Percentiles rank a stretch among this genome's conserved stretches.
Conservation (phyloP, 2,329 filamentous ascomycete genomes). For the Myriangium duriaei region DNA sequence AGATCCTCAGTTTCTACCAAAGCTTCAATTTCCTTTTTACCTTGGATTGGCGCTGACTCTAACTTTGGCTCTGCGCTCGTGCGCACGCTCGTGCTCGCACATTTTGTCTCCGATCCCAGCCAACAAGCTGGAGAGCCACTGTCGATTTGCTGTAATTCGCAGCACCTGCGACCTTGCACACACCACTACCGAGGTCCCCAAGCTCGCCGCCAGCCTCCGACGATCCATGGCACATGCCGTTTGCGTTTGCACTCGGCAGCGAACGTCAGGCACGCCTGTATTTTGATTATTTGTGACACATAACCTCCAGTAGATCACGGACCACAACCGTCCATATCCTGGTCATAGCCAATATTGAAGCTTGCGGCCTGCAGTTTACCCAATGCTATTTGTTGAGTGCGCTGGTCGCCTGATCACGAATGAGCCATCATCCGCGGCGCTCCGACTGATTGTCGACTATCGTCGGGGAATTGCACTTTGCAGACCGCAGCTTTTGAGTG, state of each 20-base stretch:
- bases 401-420: too few species aligned
- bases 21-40: neutral
- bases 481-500: too few species aligned
- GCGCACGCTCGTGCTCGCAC: neutral
- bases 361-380: too few species aligned
- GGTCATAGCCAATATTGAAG: too few species aligned
- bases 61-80: neutral
- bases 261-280: neutral
- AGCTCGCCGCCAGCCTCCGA: neutral
- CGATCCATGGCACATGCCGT: neutral
- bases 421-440: too few species aligned
- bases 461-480: too few species aligned
- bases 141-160: too few species aligned
- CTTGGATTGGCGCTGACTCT: neutral
- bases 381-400: too few species aligned
- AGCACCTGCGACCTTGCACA: neutral
- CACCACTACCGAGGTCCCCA: neutral
- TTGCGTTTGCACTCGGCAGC: neutral
- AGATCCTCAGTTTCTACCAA: neutral
- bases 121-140: neutral
- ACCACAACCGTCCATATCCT: too few species aligned
- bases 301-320: too few species aligned
- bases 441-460: too few species aligned
- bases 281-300: too few species aligned
- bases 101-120: neutral